Evolutionary conservation across 441 rosid species (phyloP).

Genomic region (Adansonia grandidieri): DNA sequence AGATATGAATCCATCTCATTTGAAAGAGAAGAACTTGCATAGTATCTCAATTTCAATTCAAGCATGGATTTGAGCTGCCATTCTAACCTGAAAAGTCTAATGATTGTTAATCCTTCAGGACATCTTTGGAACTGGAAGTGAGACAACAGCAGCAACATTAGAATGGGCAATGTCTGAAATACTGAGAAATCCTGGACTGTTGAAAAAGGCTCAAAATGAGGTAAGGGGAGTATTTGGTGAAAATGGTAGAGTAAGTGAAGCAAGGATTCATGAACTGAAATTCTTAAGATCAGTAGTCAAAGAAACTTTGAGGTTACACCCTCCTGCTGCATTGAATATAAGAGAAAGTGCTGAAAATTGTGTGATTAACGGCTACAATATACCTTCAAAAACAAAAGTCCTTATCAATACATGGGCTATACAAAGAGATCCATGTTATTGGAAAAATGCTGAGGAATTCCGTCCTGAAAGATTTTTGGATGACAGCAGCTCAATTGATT

Average conservation of each 20-base stretch:
- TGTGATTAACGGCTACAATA: slow-evolving; percentile 9
- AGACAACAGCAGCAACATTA: background rate
- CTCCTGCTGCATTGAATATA: background rate
- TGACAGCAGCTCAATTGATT: slow-evolving; percentile 29
- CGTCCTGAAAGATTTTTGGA: slow-evolving; percentile 35
- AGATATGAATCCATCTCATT: no score
- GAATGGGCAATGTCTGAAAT: slow-evolving; percentile 25
- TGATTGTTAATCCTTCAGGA: background rate
- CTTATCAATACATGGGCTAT: slow-evolving; percentile 43
- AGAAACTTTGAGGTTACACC: background rate
- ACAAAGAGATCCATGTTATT: slow-evolving; percentile 39
- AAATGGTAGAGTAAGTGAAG: background rate
- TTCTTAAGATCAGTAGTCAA: background rate
- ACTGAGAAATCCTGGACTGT: background rate
- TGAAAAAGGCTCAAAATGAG: slow-evolving; percentile 16
- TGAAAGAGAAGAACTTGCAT: no score
- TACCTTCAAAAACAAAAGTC: slow-evolving; percentile 24
- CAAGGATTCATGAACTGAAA: background rate
- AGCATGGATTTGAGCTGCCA: no score
- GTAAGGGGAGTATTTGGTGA: background rate
- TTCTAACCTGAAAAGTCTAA: no score
- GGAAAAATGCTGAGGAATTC: slow-evolving; percentile 38
- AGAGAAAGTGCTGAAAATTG: background rate
- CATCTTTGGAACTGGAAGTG: slow-evolving; percentile 5
- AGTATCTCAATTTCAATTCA: no score